A percentile compares a stretch with the other conserved stretches of the same genome.
phyloP scores from a whole-genome alignment of 2,329 filamentous ascomycete genomes.

The Sporothrix pallida region DNA sequence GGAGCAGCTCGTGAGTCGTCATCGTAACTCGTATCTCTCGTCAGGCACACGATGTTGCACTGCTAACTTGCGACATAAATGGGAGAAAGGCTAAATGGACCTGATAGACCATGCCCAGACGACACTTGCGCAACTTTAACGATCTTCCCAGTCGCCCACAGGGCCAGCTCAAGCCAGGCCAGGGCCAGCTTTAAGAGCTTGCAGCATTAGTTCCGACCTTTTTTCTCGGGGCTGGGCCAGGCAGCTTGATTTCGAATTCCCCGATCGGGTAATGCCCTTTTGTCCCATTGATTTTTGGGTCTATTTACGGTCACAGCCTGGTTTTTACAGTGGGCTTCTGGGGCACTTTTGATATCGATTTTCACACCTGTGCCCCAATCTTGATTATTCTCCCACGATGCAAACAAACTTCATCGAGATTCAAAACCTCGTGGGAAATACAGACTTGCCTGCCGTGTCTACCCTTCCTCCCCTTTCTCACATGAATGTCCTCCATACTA shows the following conservation, averaged over 20 bases:
- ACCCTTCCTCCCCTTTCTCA: background rate
- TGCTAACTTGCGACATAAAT: background rate
- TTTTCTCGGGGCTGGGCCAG: background rate
- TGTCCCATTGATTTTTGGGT: background rate
- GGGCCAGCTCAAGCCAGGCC: background rate
- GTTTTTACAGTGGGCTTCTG: background rate
- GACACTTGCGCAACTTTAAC: too few relatives aligned
- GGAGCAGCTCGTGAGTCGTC: background rate
- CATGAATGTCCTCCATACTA: background rate
- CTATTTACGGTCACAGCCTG: background rate
- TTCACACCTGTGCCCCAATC: background rate
- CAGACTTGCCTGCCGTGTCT: background rate
- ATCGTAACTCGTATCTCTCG: background rate
- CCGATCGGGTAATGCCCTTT: constrained; percentile 14
- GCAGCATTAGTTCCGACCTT: background rate
- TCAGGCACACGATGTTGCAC: constrained; percentile 6
- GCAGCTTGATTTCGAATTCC: background rate
- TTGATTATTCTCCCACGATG: background rate
- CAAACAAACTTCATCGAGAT: background rate
- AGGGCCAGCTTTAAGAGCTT: background rate
- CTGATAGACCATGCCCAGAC: too few relatives aligned
- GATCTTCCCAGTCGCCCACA: too few relatives aligned
- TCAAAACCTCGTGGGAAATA: background rate
- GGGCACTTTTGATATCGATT: background rate
- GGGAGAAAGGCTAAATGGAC: too few relatives aligned